Evolutionary conservation across 1,284 basidiomycete species (phyloP), one percentile per base, ranked within the genome.

Genomic region (Pascua guehoae): DNA sequence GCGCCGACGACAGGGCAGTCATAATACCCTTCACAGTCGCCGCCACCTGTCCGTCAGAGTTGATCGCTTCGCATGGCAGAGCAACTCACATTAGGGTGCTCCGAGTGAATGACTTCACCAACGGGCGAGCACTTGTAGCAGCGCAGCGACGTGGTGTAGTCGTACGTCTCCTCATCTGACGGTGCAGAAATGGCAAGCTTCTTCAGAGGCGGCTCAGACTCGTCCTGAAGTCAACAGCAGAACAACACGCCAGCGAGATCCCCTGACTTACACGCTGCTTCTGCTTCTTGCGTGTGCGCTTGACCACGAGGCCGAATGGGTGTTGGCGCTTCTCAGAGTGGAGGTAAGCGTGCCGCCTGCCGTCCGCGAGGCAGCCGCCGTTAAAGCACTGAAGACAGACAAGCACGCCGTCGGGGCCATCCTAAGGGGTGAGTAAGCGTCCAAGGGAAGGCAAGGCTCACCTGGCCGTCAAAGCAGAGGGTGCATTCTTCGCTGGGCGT

Each of bases 381-480:
- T 96, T 97, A 82, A 95, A 98, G 79, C 96, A 98, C 24, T 77
- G 75, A 54, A 98, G 79, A 74, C 95, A 98, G 49, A 98, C 89
- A 63, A 97, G 87, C 57, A 98, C 81, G 12, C 95, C 95, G 12
- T 81, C 76, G 0, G 85, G 81, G 14, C 79, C 78, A 70, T 93
- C 90, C 87, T 92, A 67, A 12, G 5, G 12, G 11, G 49, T 63
- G 12, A 58, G 55, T 42, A 2, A n/a, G 9, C 11, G n/a, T 18
- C 37, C 52, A 64, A 14, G 10, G 14, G 16, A 14, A 16, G 38
- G 41, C 56, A 12, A 18, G 41, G 53, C 69, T 66, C 32, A 88
- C 92, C 83, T 95, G 91, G 68, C 85, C 86, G 74, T 98, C 94
- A 73, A 98, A 98, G 76, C 95, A 98, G 59, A 94, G 90, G 0